phyloP scores from a whole-genome alignment of 495 filamentous ascomycete species.

The Xylaria venustula region DNA sequence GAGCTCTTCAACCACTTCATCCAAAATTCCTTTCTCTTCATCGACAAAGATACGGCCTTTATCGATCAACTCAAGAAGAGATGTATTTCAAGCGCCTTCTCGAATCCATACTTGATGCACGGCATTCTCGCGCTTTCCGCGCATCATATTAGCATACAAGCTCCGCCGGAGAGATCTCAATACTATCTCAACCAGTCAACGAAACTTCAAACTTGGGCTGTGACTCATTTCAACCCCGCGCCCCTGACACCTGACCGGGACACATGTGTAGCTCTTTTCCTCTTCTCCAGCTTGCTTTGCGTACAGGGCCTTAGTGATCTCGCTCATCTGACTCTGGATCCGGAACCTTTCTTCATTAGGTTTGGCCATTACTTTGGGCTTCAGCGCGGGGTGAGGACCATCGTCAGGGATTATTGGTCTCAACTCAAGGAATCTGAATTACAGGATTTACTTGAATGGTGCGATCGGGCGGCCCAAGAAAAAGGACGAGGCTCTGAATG shows the following conservation, averaged over 20 bases:
- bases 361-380: slow-evolving; percentile 9
- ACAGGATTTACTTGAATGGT: background rate
- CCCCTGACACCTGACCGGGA: slow-evolving; percentile 20
- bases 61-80: slow-evolving; percentile 19
- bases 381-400: background rate
- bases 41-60: slow-evolving; percentile 1
- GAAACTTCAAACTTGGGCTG: slow-evolving; percentile 30
- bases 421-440: background rate
- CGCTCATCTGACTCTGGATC: background rate
- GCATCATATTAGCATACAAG: slow-evolving; percentile 29
- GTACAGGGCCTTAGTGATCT: background rate
- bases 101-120: slow-evolving; percentile 31
- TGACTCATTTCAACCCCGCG: slow-evolving; percentile 32
- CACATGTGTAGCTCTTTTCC: slow-evolving; percentile 37
- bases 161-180: slow-evolving; percentile 7
- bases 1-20: slow-evolving; percentile 21
- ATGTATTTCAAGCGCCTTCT: slow-evolving; percentile 23
- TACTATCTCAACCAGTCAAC: slow-evolving; percentile 24
- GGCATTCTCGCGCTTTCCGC: slow-evolving; percentile 38
- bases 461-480: background rate
- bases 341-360: slow-evolving; percentile 9
- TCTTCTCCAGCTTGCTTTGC: slow-evolving; percentile 31
- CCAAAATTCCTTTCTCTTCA: slow-evolving; percentile 8
- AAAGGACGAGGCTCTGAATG: background rate
- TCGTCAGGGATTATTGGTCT: slow-evolving; percentile 2